These are phyloP conservation scores for Oidiodendron maius DNA, from an alignment of 495 filamentous ascomycete species.

Conservation along the genomic window DNA sequence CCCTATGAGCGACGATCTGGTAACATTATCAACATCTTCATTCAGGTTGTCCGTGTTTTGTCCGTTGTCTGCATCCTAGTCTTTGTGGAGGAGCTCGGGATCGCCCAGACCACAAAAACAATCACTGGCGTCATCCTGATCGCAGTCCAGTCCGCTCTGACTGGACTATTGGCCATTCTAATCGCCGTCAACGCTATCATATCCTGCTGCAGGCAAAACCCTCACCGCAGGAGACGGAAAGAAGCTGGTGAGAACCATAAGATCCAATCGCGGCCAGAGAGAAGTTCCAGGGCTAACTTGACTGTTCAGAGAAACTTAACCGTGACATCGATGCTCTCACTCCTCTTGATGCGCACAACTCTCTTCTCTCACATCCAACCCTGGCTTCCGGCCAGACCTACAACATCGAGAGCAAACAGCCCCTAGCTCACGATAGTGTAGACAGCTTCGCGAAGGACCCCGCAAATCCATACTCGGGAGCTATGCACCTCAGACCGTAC, in stretches of 20 bases:
- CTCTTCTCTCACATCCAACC: conserved; percentile 57
- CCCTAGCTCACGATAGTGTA: conserved; percentile 6
- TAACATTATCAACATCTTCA: conserved; percentile 89
- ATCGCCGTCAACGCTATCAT: conserved; percentile 87
- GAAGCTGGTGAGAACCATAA: conserved; percentile 64
- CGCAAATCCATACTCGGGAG: conserved; percentile 19
- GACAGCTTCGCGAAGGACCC: conserved; percentile 19
- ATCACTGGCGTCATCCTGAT: conserved; percentile 84
- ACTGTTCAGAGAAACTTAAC: conserved; percentile 77
- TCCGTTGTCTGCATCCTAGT: conserved; percentile 86
- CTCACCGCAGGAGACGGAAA: conserved; percentile 77
- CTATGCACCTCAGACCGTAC: conserved; percentile 13
- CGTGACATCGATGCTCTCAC: conserved; percentile 84
- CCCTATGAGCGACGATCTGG: conserved; percentile 81
- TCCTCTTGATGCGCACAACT: conserved; percentile 84
- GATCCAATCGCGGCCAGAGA: conserved; percentile 32
- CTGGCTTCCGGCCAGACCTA: conserved; percentile 5
- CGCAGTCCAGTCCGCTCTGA: conserved; percentile 79
- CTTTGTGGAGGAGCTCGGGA: conserved; percentile 89
- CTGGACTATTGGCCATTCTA: conserved; percentile 77
- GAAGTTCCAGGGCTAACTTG: no score
- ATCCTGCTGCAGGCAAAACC: conserved; percentile 77
- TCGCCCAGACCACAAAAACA: conserved; percentile 92
- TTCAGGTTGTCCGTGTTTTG: conserved; percentile 89
- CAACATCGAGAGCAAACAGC: conserved; percentile 14